A percentile compares a stretch with the other conserved stretches of the same genome.
These are phyloP conservation scores for Pleoardoris graminearum DNA, from an alignment of 2,329 filamentous ascomycete species.

Conservation along the genomic window DNA sequence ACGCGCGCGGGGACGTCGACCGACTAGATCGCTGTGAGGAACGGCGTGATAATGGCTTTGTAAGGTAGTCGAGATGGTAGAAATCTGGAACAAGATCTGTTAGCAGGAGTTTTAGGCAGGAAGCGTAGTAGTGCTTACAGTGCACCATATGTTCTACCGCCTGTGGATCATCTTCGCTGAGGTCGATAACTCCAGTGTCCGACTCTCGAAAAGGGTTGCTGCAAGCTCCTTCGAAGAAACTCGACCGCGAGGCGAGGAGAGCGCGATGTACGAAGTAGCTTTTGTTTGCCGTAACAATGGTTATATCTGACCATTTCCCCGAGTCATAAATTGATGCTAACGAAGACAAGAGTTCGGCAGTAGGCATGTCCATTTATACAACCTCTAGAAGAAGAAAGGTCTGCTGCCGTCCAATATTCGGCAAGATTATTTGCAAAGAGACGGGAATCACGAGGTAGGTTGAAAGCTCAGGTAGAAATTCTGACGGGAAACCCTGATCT, in stretches of 20 bases:
- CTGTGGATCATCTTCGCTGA: constrained; percentile 47
- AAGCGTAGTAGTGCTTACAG: constrained; percentile 33
- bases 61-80: constrained; percentile 48
- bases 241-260: constrained; percentile 53
- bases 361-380: constrained; percentile 45
- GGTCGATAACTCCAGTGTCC: constrained; percentile 43
- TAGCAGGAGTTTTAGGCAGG: constrained; percentile 18
- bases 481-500: neutral
- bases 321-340: constrained; percentile 49
- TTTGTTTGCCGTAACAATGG: constrained; percentile 50
- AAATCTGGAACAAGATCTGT: constrained; percentile 38
- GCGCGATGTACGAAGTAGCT: constrained; percentile 54
- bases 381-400: constrained; percentile 3
- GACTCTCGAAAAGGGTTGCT: constrained; percentile 44
- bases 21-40: constrained; percentile 35
- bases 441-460: constrained; percentile 1
- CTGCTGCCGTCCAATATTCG: too few relatives aligned
- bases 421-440: neutral
- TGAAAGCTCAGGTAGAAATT: neutral
- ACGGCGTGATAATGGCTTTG: constrained; percentile 34
- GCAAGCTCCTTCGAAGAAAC: constrained; percentile 51
- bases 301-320: constrained; percentile 54
- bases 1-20: constrained; percentile 24
- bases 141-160: constrained; percentile 49
- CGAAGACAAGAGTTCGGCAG: constrained; percentile 51